Evolutionary conservation across 352 stramenopile genomes (phyloP), one percentile per base, ranked within the genome.

Genomic region (Phytophthora ramorum): DNA sequence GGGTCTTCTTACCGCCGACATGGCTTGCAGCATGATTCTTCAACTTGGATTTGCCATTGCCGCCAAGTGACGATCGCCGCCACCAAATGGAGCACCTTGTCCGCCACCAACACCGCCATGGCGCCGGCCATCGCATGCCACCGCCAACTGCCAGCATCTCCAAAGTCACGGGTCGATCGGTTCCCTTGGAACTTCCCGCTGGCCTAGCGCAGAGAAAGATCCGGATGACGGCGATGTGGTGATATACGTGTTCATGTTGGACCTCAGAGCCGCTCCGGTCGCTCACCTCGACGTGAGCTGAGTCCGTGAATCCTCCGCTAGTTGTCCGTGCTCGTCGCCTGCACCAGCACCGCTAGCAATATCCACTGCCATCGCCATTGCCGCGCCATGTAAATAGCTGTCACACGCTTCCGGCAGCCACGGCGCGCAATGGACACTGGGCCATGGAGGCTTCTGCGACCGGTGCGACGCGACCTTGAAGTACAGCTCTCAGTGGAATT

Each of bases 221-320:
- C 47, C 47, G 30, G 54, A 54, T 49, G 32, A 56, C 45, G 14
- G 44, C 45, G 45, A 48, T 48, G 45, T 28, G 22, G 17, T 56
- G 24, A 37, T 41, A 16, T 13, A 1, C 13, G 16, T 16, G 32
- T 32, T 38, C 30, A 35, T 35, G 30, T 35, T 35, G 4, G 30
- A 48, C 40, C 40, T 30, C 43, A 62, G 54, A n/a, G n/a, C n/a
- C n/a, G n/a, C n/a, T n/a, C n/a, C n/a, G n/a, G 43, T 40, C 19
- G 26, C 13, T 14, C 10, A 28, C 14, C 14, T n/a, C 34, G 10
- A 9, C 20, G 5, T 35, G 5, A n/a, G 3, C 26, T 50, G 2
- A 24, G 22, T 14, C 13, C 26, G 26, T 24, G 22, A 24, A 3
- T 32, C 4, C 4, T 32, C 26, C 26, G 26, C 26, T 32, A 32